phyloP scores from a whole-genome alignment of 148 eudicot genomes.

The Chenopodium quinoa region DNA sequence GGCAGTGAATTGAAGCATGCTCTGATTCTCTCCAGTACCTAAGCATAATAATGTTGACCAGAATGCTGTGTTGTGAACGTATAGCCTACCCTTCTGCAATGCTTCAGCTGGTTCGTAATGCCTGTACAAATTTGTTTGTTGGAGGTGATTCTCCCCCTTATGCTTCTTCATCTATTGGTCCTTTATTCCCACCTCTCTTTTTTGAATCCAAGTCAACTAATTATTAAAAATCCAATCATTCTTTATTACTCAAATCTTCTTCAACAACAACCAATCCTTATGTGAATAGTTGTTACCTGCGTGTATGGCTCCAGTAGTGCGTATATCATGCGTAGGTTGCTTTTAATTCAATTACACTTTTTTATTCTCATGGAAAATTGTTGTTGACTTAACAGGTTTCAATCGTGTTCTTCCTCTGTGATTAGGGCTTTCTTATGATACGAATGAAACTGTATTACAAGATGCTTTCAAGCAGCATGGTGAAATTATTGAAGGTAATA shows the following conservation, averaged over 20 bases:
- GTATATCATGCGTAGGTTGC: not conserved
- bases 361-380: not conserved
- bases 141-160: constrained; percentile 39
- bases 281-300: no score
- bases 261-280: no score
- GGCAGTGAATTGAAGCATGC: constrained; percentile 7
- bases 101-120: constrained; percentile 26
- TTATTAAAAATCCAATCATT: not conserved
- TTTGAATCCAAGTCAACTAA: not conserved
- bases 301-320: no score
- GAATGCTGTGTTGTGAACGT: not conserved
- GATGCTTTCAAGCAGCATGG: constrained; percentile 63
- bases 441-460: constrained; percentile 58
- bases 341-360: not conserved
- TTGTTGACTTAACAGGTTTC: not conserved
- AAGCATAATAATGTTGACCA: constrained; percentile 23
- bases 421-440: constrained; percentile 69
- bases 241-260: no score
- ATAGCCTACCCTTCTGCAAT: constrained; percentile 16
- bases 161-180: not conserved
- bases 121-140: constrained; percentile 42
- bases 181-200: no score
- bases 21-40: not conserved
- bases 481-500: constrained; percentile 58
- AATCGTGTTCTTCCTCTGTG: constrained; percentile 2